Evolutionary conservation across 345 rosid genomes (phyloP).

Genomic region (Limnanthes douglasii): DNA sequence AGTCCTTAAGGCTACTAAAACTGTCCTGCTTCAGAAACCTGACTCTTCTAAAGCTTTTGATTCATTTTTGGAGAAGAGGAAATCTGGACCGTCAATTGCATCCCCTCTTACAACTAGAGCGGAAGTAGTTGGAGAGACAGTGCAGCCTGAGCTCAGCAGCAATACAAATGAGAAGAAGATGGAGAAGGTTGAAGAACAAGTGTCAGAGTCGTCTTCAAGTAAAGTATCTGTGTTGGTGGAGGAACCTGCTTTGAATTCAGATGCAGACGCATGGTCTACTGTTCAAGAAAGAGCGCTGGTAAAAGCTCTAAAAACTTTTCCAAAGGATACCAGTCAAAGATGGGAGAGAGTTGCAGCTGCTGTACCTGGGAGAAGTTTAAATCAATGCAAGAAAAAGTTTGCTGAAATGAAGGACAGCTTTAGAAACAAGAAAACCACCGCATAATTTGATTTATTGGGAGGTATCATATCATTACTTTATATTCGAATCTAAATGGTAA

Average conservation of each 20-base stretch:
- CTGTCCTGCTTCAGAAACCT: conserved; percentile 86
- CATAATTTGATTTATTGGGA: too few relatives aligned
- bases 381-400: conserved; percentile 86
- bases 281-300: conserved; percentile 81
- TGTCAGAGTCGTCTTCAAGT: conserved; percentile 16
- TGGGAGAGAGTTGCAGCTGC: conserved; percentile 96
- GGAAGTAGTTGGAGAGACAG: conserved; percentile 27
- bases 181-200: conserved; percentile 7
- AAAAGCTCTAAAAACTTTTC: conserved; percentile 91
- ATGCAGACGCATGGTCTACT: conserved; percentile 69
- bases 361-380: conserved; percentile 85
- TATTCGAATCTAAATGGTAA: too few relatives aligned
- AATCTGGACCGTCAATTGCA: conserved; percentile 42
- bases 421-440: conserved; percentile 46
- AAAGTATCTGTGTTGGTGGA: conserved; percentile 12
- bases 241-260: conserved; percentile 31
- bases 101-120: conserved; percentile 83
- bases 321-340: conserved; percentile 65
- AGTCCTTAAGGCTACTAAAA: conserved; percentile 79
- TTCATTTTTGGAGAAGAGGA: conserved; percentile 87
- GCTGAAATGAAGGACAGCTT: conserved; percentile 51
- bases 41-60: conserved; percentile 76
- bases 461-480: too few relatives aligned
- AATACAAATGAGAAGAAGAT: too few relatives aligned
- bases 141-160: background rate